A percentile compares a stretch with the other conserved stretches of the same genome.
phyloP scores from a whole-genome alignment of 495 filamentous ascomycete species.

The Glarea lozoyensis region DNA sequence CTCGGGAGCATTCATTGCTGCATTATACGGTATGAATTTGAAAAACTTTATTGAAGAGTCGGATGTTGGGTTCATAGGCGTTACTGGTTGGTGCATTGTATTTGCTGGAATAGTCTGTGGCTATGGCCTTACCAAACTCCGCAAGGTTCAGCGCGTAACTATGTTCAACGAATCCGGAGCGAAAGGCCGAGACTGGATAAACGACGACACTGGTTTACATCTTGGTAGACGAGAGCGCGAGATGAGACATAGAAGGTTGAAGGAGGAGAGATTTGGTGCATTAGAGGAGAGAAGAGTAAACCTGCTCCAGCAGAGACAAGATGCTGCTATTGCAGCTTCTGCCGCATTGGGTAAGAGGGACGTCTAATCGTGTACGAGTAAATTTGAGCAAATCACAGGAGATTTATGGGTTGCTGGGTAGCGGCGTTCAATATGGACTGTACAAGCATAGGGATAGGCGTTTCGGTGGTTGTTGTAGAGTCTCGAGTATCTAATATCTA shows the following conservation, averaged over 20 bases:
- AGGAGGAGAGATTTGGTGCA: conserved; percentile 4
- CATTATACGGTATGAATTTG: conserved; percentile 98
- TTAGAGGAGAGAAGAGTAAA: not conserved
- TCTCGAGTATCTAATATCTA: not conserved
- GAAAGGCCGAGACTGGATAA: conserved; percentile 16
- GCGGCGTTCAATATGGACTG: not conserved
- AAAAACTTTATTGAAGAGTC: conserved; percentile 98
- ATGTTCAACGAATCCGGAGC: conserved; percentile 48
- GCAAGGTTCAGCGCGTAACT: conserved; percentile 79
- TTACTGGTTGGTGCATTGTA: conserved; percentile 60
- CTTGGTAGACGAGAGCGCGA: conserved; percentile 2
- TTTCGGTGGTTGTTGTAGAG: not conserved
- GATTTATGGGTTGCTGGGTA: not conserved
- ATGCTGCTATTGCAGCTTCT: not conserved
- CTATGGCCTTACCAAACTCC: conserved; percentile 73
- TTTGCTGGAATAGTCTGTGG: conserved; percentile 67
- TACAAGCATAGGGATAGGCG: not conserved
- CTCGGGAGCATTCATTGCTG: conserved; percentile 86
- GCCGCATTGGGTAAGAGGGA: not conserved
- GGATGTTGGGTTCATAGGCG: conserved; percentile 73
- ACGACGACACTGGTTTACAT: not conserved
- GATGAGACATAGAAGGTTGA: conserved; percentile 2
- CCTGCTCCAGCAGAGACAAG: not conserved
- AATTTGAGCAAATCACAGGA: not conserved
- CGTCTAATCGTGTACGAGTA: not conserved